Evolutionary conservation across 257 asterid genomes (phyloP).

Genomic region (Solanum appendiculatum): DNA sequence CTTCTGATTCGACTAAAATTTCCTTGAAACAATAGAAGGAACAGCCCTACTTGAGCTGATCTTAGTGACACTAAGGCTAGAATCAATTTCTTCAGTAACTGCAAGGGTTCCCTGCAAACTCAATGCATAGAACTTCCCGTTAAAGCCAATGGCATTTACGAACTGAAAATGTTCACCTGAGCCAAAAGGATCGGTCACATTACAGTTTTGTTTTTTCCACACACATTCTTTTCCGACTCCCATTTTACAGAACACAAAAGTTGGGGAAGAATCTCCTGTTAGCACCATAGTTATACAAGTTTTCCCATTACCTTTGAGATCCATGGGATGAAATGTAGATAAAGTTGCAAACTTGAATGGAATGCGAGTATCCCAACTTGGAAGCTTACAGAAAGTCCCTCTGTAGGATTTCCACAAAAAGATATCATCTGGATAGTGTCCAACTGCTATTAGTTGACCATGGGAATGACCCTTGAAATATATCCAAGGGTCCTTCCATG

Average conservation of each 20-base stretch:
- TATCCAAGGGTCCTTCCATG: not conserved
- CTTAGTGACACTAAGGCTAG: not conserved
- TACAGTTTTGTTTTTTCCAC: conserved; percentile 4
- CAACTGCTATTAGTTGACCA: not conserved
- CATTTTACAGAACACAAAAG: not conserved
- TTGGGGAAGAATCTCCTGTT: conserved; percentile 5
- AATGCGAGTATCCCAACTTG: not conserved
- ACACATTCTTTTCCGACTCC: not conserved
- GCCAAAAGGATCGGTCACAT: not conserved
- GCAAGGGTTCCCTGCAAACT: conserved; percentile 10
- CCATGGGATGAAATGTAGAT: not conserved
- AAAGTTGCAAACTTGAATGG: conserved; percentile 1
- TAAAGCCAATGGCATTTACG: conserved; percentile 3
- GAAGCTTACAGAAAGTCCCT: not conserved
- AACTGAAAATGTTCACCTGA: not conserved
- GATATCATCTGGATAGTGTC: not conserved
- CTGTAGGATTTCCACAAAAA: not conserved
- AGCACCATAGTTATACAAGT: not conserved
- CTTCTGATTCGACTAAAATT: conserved; percentile 20
- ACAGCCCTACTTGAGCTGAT: conserved; percentile 12
- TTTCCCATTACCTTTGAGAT: not conserved
- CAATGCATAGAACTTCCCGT: conserved; percentile 6
- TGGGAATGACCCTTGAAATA: conserved; percentile 16
- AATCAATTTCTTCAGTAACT: conserved; percentile 8
- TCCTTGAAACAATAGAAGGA: conserved; percentile 6